Conservation (phyloP, 2,329 filamentous ascomycete species). For the Camillea tinctor region DNA sequence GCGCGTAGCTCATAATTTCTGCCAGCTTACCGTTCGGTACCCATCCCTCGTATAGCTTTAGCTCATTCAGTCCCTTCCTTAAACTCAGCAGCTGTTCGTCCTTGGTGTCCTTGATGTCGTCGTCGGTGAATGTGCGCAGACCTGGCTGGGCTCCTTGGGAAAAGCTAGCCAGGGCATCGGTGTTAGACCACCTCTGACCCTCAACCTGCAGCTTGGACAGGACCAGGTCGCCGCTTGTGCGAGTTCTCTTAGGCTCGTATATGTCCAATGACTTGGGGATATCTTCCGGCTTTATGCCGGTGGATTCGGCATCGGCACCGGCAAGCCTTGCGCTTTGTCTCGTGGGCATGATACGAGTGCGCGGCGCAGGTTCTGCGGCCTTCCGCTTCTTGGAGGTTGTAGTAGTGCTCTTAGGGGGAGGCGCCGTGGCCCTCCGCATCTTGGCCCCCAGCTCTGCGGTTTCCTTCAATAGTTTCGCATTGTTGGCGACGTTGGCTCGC, state of each 20-base stretch:
- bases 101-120: constrained; percentile 76
- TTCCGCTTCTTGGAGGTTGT: constrained; percentile 38
- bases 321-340: constrained; percentile 59
- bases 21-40: constrained; percentile 66
- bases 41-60: constrained; percentile 82
- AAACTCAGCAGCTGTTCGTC: constrained; percentile 73
- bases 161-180: constrained; percentile 63
- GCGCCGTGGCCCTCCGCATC: constrained; percentile 59
- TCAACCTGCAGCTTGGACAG: constrained; percentile 77
- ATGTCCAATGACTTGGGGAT: constrained; percentile 38
- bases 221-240: constrained; percentile 59
- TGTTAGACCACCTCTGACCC: constrained; percentile 72
- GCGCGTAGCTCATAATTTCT: not conserved
- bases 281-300: constrained; percentile 49
- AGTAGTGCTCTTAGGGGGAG: constrained; percentile 43
- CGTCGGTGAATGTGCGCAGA: constrained; percentile 79
- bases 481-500: constrained; percentile 84
- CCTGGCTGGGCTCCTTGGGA: constrained; percentile 73
- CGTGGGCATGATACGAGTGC: constrained; percentile 48
- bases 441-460: constrained; percentile 70
- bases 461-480: constrained; percentile 71
- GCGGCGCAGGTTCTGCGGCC: constrained; percentile 45
- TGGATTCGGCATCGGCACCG: constrained; percentile 49
- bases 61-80: constrained; percentile 70
- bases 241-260: constrained; percentile 56